Evolutionary conservation across 768 basidiomycete species (phyloP).

Genomic region (Amanita thiersii): DNA sequence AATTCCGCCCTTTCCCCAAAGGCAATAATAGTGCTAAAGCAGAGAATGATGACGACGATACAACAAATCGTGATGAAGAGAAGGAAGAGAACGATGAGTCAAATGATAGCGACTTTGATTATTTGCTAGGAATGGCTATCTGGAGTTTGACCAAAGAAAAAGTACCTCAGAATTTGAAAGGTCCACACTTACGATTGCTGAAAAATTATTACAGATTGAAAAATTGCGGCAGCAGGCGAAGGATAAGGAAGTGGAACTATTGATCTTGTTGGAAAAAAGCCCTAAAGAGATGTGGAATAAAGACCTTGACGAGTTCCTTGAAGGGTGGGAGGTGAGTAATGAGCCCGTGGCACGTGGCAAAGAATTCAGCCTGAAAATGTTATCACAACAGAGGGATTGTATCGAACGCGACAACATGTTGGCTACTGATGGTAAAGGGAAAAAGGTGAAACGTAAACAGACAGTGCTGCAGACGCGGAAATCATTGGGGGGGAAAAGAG

Average conservation of each 20-base stretch:
- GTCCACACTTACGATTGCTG: slow-evolving; percentile 1
- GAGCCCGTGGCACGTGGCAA: slow-evolving; percentile 7
- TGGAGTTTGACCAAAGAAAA: slow-evolving; percentile 93
- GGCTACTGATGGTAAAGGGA: slow-evolving; percentile 34
- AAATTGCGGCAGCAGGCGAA: slow-evolving; percentile 73
- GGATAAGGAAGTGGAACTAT: slow-evolving; percentile 77
- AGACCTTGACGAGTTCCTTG: slow-evolving; percentile 79
- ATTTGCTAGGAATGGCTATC: slow-evolving; percentile 91
- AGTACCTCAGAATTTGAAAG: slow-evolving; percentile 30
- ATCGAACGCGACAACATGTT: slow-evolving; percentile 38
- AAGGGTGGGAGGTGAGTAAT: slow-evolving; percentile 72
- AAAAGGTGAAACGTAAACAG: slow-evolving; percentile 40
- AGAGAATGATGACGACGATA: slow-evolving; percentile 1
- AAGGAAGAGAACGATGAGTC: slow-evolving; percentile 42
- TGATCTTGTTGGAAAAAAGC: slow-evolving; percentile 65
- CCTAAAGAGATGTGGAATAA: slow-evolving; percentile 85
- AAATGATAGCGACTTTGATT: slow-evolving; percentile 65
- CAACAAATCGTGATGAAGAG: too few species aligned
- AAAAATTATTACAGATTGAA: slow-evolving; percentile 53
- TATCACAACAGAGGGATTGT: slow-evolving; percentile 28
- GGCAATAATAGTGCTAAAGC: slow-evolving; percentile 51
- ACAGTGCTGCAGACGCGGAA: slow-evolving; percentile 38
- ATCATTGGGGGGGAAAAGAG: slow-evolving; percentile 30
- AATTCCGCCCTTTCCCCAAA: slow-evolving; percentile 93
- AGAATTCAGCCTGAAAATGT: slow-evolving; percentile 4